Base-by-base conservation (phyloP, 2,329 filamentous ascomycete species). In the Drechslera avenae region DNA sequence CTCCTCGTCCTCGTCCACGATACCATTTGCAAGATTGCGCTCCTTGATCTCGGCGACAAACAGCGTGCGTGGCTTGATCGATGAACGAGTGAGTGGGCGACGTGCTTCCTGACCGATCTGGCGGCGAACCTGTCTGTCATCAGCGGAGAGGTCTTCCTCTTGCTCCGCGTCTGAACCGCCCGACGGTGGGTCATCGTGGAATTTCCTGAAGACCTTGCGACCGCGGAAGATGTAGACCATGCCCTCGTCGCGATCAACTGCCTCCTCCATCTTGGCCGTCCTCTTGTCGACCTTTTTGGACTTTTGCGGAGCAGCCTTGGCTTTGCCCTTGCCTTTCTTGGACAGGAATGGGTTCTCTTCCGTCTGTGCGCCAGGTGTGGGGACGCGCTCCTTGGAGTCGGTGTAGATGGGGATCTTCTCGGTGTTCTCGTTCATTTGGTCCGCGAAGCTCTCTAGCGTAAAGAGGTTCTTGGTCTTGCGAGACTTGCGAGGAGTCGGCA, bases 181-280 rank as follows among this genome's bases (percentile, higher is more conserved):
- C 10, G 64, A 57, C 4, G 57, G 54, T 9, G 64, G 66, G 3
- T 71, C 68, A 33, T 79, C 75, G 18, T 76, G 73, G 60, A 87
- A 90, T 66, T 86, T 88, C 72, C 86, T 85, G 76, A 90, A 91
- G 49, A 90, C 79, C 69, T 85, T 90, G 78, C 88, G 90, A 69
- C 90, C 90, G 63, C 90, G 90, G 79, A 93, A 93, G 10, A 86
- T 82, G 63, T 86, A 90, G 54, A 91, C 78, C 67, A 91, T 81
- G 52, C 90, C 90, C 70, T 93, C 88, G 3, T 86, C 81, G 23
- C 87, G 85, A 26, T 79, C 73, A 3, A 82, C 80, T 12, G 84
- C 84, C 37, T 88, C 82, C 5, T 89, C 83, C 53, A 91, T 77
- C 60, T 83, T 77, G 19, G 78, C 75, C 23, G 63, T 82, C 82